Percentiles rank a stretch among this genome's conserved stretches.
Evolutionary conservation across 768 basidiomycete species (phyloP).

Genomic region (Inosperma sp.): DNA sequence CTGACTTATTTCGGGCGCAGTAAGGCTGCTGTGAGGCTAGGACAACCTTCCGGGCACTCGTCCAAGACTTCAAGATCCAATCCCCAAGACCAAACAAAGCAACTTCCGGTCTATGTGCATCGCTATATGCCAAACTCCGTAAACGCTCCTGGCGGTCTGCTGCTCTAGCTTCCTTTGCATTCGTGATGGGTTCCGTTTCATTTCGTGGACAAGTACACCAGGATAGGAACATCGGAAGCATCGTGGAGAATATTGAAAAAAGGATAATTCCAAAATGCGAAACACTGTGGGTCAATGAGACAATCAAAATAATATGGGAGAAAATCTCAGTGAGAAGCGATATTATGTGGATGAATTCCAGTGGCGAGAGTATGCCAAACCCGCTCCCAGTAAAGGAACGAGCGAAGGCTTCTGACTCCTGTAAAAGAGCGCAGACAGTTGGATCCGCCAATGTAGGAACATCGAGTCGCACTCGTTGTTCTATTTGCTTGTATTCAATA

Average conservation of each 20-base stretch:
- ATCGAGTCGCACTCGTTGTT: too few relatives aligned
- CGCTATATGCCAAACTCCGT: constrained; percentile 69
- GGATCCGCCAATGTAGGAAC: constrained; percentile 52
- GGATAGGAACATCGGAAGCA: constrained; percentile 55
- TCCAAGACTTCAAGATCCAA: constrained; percentile 81
- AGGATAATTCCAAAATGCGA: constrained; percentile 53
- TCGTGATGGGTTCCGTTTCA: too few relatives aligned
- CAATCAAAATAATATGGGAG: constrained; percentile 62
- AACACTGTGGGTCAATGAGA: constrained; percentile 54
- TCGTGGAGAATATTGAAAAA: constrained; percentile 55
- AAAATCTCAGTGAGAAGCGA: constrained; percentile 61
- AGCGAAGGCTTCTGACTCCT: too few relatives aligned
- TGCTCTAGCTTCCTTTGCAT: too few relatives aligned
- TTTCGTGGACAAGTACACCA: constrained; percentile 47
- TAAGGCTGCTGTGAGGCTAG: constrained; percentile 50
- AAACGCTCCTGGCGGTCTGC: constrained; percentile 66
- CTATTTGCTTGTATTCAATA: too few relatives aligned
- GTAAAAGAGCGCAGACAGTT: constrained; percentile 59
- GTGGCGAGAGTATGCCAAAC: too few relatives aligned
- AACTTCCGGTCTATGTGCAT: too few relatives aligned
- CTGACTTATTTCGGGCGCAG: constrained; percentile 38
- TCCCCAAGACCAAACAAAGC: constrained; percentile 75
- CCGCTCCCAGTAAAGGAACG: too few relatives aligned
- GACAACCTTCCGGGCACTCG: constrained; percentile 53
- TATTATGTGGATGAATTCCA: too few relatives aligned